Evolutionary conservation across 148 eudicot genomes (phyloP), one percentile per base, ranked within the genome.

Genomic region (Talinum fruticosum): DNA sequence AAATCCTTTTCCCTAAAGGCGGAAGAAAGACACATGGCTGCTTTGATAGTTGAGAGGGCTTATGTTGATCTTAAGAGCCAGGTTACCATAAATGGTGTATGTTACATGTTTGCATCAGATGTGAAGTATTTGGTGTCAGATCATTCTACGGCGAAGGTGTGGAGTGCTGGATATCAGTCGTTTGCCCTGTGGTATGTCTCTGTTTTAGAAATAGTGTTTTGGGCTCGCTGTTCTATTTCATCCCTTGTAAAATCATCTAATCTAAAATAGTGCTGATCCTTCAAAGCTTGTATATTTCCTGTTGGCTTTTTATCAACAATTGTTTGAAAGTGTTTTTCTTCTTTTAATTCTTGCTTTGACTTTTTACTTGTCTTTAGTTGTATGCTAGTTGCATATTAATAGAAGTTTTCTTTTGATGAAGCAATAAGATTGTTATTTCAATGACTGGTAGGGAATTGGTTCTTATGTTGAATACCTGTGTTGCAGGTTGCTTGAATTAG

Each of bases 21-120:
- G n/a, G 97, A 88, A 79, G 95, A 96, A 85, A 90, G 93, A 67
- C 97, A 93, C 85, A 84, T 88, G 90, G 94, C 98, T 84, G 78
- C 87, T 61, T 79, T 93, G 80, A 34, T 78, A 23, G 82, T 91
- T 64, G 98, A 96, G 89, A 86, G 99, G 79, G 88, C 99, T 75
- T 89, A 87, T 76, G 85, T 96, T 70, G 98, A 96, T 86, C 95
- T 91, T 54, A 91, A 81, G 89, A 93, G 87, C 83, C 97, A 90
- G 86, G 87, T 85, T 54, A 88, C 86, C 51, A 80, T 79, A 66
- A 91, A 88, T 83, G 94, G 90, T 65, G 83, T 85, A 72, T 87
- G 84, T 87, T 88, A 83, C 84, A 87, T 90, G 81, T 91, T 93
- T 67, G 34, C 94, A 57, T 85, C 91, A 66, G 98, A 96, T 78